Evolutionary conservation across 495 filamentous ascomycete species (phyloP), one percentile per base, ranked within the genome.

Genomic region (Echria macrotheca): DNA sequence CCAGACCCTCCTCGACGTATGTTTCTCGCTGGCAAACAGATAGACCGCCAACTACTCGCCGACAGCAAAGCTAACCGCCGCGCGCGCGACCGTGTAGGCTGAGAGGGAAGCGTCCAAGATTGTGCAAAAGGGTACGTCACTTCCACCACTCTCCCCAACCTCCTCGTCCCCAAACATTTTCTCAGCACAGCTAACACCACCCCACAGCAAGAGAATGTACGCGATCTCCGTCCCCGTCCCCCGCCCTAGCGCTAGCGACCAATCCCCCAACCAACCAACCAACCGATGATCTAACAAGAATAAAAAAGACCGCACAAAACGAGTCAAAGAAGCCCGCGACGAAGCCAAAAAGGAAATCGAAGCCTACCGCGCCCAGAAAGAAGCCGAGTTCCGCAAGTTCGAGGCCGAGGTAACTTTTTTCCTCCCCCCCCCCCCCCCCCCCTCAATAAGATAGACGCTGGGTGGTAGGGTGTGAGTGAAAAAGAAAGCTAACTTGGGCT

Each of bases 91-190:
- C 63, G n/a, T n/a, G n/a, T n/a, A 97, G 93, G 90, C 94, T 45
- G 93, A 98, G 80, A 85, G 89, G 74, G 93, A 98, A 72, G 93
- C 93, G 56, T 90, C 96, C 72, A 96, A 96, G 78, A 98, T 97
- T 67, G 93, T 98, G 25, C 91, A 96, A 68, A 86, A 91, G 84
- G 83, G 90, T 93, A 49, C 25, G 56, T 57, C 18, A 14, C 28
- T 45, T 14, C 15, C 41, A 23, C n/a, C 53, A 12, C 39, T 22
- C 46, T 29, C 17, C 35, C 12, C 10, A 8, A 14, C 0, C 10
- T 45, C 14, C 5, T 8, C 7, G n/a, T n/a, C n/a, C n/a, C n/a
- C n/a, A n/a, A n/a, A n/a, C n/a, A n/a, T n/a, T n/a, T n/a, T n/a
- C n/a, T n/a, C n/a, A n/a, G n/a, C n/a, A n/a, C n/a, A n/a, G n/a